A percentile compares a stretch with the other conserved stretches of the same genome.
Conservation (phyloP, 2,329 filamentous ascomycete genomes). For the Geosmithia flava region DNA sequence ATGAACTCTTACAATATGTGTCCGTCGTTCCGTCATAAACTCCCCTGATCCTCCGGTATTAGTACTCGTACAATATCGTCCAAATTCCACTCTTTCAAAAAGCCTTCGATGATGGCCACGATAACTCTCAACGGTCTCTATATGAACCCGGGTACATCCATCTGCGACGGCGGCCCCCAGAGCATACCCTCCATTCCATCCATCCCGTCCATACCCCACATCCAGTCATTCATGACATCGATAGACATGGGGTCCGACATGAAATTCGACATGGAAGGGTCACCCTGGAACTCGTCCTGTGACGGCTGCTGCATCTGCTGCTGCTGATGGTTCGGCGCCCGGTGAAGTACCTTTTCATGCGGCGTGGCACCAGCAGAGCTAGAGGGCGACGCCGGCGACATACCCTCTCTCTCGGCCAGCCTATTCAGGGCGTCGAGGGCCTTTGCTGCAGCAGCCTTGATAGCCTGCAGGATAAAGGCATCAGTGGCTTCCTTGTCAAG, state of each 20-base stretch:
- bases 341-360: no score
- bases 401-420: slow-evolving; percentile 15
- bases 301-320: not conserved
- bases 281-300: not conserved
- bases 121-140: no score
- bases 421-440: slow-evolving; percentile 19
- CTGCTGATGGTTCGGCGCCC: no score
- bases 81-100: no score
- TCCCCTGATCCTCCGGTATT: no score
- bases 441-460: slow-evolving; percentile 11
- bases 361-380: no score
- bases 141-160: not conserved
- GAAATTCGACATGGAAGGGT: not conserved
- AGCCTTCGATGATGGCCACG: no score
- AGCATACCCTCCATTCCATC: not conserved
- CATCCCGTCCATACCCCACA: slow-evolving; percentile 12
- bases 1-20: no score
- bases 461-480: slow-evolving; percentile 13
- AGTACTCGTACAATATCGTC: no score
- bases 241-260: slow-evolving; percentile 4
- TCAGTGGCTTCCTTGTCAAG: slow-evolving; percentile 16
- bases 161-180: slow-evolving; percentile 1
- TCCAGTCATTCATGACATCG: slow-evolving; percentile 15
- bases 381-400: not conserved
- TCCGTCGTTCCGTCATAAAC: no score